Conservation (phyloP, 228 moss, liverwort and hornwort species). For the Sphagnum magellanicum region DNA sequence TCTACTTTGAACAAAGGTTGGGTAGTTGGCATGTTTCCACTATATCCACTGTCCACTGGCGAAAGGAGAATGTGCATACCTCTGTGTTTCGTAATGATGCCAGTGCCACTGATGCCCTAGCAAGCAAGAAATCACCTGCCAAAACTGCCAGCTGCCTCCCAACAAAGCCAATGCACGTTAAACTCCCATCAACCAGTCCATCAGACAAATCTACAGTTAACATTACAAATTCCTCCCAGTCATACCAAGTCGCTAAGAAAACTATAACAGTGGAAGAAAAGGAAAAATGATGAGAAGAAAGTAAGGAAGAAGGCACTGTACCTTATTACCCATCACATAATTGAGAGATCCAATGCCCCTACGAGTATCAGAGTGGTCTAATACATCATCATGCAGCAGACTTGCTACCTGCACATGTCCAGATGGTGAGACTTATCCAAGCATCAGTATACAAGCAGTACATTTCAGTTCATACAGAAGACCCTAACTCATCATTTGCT, state of each 20-base stretch:
- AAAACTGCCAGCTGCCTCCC: slow-evolving; percentile 82
- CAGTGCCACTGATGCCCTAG: slow-evolving; percentile 84
- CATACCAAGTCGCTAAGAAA: too few species aligned
- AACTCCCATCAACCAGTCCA: background rate
- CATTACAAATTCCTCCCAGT: too few species aligned
- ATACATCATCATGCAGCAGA: slow-evolving; percentile 97
- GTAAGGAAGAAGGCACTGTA: slow-evolving; percentile 8
- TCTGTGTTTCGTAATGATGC: slow-evolving; percentile 76
- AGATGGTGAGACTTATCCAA: background rate
- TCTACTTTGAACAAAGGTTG: too few species aligned
- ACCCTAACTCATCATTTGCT: too few species aligned
- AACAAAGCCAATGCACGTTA: slow-evolving; percentile 1
- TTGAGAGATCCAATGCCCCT: slow-evolving; percentile 90
- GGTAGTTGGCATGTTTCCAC: too few species aligned
- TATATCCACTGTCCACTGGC: too few species aligned
- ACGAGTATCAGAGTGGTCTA: slow-evolving; percentile 98
- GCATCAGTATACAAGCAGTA: background rate
- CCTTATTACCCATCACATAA: slow-evolving; percentile 93
- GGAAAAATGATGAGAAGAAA: too few species aligned
- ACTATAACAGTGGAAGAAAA: too few species aligned
- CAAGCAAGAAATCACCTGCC: slow-evolving; percentile 89
- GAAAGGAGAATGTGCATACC: slow-evolving; percentile 11
- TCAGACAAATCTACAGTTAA: background rate
- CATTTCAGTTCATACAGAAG: too few species aligned
- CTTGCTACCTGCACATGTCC: slow-evolving; percentile 73